phyloP scores from a whole-genome alignment of 1,284 basidiomycete species.

The Polyporus tsugae region DNA sequence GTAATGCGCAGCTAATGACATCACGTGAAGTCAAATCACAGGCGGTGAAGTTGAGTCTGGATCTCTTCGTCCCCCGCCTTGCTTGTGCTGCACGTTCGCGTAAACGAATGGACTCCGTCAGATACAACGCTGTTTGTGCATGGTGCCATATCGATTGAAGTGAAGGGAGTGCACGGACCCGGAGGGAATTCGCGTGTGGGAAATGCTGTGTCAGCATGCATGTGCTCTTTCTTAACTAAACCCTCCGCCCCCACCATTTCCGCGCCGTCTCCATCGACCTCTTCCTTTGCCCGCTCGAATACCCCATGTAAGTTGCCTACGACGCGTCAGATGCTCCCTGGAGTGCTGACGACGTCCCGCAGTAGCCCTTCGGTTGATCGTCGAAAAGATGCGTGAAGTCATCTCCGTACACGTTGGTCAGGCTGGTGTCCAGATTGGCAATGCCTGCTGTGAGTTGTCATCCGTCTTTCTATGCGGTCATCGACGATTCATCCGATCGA shows the following conservation, averaged over 20 bases:
- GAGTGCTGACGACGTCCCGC: constrained; percentile 7
- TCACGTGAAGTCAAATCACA: not conserved
- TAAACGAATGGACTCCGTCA: constrained; percentile 2
- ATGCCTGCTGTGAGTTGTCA: constrained; percentile 86
- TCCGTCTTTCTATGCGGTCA: constrained; percentile 26
- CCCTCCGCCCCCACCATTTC: constrained; percentile 36
- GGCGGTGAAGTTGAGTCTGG: not conserved
- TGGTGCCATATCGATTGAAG: constrained; percentile 20
- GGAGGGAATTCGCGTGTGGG: constrained; percentile 38
- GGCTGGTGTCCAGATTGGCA: constrained; percentile 97
- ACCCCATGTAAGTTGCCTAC: constrained; percentile 37
- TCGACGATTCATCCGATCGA: constrained; percentile 28
- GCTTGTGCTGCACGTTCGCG: not conserved
- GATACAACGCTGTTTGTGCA: constrained; percentile 24
- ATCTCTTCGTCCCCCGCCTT: not conserved
- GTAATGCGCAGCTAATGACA: not conserved
- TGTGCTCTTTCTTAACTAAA: constrained; percentile 37
- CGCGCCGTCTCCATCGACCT: constrained; percentile 45
- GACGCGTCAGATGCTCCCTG: constrained; percentile 19
- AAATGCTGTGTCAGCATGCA: constrained; percentile 40
- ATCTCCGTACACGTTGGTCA: constrained; percentile 96
- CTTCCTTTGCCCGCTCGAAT: constrained; percentile 39
- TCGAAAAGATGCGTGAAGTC: constrained; percentile 82
- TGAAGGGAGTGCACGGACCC: constrained; percentile 32
- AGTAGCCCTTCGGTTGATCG: constrained; percentile 35